These are phyloP conservation scores for Scheffersomyces stambukii DNA, from an alignment of 1,139 yeast genomes.

Conservation along the genomic window DNA sequence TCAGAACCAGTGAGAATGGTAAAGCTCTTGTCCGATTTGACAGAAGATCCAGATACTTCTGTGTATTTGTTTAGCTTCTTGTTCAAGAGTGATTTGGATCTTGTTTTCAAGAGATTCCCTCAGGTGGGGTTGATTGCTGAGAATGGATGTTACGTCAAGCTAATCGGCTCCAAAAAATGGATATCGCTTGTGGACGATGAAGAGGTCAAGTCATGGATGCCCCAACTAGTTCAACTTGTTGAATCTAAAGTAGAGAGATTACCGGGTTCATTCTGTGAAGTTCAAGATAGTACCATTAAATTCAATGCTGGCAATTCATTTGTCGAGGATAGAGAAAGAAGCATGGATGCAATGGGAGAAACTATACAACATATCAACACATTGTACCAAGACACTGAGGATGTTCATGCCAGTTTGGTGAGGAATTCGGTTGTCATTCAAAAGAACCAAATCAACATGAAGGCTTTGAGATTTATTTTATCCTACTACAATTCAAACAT, in stretches of 20 bases:
- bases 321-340: conserved; percentile 62
- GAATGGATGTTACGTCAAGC: conserved; percentile 72
- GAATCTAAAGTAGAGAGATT: conserved; percentile 70
- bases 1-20: conserved; percentile 48
- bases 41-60: conserved; percentile 48
- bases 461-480: conserved; percentile 49
- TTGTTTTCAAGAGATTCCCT: conserved; percentile 63
- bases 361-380: conserved; percentile 82
- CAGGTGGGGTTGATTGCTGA: conserved; percentile 84
- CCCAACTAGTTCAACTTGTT: conserved; percentile 54
- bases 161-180: conserved; percentile 59
- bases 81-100: conserved; percentile 59
- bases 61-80: conserved; percentile 72
- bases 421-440: conserved; percentile 70
- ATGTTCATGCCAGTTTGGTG: conserved; percentile 75
- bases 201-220: conserved; percentile 57
- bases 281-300: conserved; percentile 71
- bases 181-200: conserved; percentile 53
- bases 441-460: conserved; percentile 46
- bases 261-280: conserved; percentile 72
- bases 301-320: conserved; percentile 65
- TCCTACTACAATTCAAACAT: conserved; percentile 27
- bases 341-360: conserved; percentile 72
- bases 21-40: conserved; percentile 44
- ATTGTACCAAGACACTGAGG: conserved; percentile 52